These are phyloP conservation scores for Aspergillus homomorphus DNA, from an alignment of 495 filamentous ascomycete genomes.

Conservation along the genomic window DNA sequence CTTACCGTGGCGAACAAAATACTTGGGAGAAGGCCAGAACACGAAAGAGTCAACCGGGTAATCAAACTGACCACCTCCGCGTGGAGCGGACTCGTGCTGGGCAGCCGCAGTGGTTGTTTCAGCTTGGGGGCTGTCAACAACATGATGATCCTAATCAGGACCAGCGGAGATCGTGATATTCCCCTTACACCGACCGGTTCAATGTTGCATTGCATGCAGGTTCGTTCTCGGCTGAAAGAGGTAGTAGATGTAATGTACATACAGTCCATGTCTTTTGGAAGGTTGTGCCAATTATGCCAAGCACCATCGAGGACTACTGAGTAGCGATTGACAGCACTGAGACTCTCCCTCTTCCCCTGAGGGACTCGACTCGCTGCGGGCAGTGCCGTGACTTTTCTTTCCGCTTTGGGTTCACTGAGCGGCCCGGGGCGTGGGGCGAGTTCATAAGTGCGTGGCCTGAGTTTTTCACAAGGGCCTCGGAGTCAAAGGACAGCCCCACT, in stretches of 20 bases:
- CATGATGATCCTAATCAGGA: conserved; percentile 3
- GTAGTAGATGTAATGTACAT: too few species aligned
- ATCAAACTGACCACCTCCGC: neutral
- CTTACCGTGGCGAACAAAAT: neutral
- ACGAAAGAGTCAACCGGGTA: neutral
- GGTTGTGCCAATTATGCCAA: neutral
- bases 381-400: too few species aligned
- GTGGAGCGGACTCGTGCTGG: conserved; percentile 1
- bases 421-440: too few species aligned
- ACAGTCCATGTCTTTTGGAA: neutral
- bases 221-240: too few species aligned
- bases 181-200: neutral
- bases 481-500: too few species aligned
- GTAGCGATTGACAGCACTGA: neutral
- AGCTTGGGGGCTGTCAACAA: conserved; percentile 5
- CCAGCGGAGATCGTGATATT: neutral
- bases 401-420: too few species aligned
- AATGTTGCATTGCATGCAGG: too few species aligned
- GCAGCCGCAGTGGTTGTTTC: neutral
- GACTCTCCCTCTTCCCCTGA: neutral
- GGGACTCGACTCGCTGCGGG: too few species aligned
- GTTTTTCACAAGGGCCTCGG: too few species aligned
- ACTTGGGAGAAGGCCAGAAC: neutral
- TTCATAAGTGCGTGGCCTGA: too few species aligned
- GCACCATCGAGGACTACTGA: neutral